Evolutionary conservation across 2,329 filamentous ascomycete species (phyloP), one percentile per base, ranked within the genome.

Genomic region (Fusarium acutatum): DNA sequence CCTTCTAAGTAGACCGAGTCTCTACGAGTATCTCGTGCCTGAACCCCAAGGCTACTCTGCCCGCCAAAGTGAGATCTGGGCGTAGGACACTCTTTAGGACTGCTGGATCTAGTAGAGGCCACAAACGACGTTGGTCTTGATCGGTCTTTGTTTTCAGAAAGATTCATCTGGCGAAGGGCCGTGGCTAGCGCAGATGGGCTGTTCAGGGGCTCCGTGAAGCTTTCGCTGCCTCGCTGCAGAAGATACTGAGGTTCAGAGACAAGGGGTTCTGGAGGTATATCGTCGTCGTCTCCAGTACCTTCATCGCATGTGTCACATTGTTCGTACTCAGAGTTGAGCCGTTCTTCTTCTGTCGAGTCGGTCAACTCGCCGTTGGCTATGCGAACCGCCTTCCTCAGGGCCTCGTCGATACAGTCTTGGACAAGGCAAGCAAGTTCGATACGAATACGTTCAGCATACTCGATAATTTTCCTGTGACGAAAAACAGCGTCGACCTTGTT

Each of bases 401-500:
- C 96, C 70, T 94, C 95, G 68, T 97, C 92, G 59, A 99, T 97
- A 80, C 96, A 99, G 77, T 98, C 94, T 79, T 98, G 94, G 6
- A 99, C 96, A 65, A 98, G 87, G 32, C 97, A 90, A 34, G 96
- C 93, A 78, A 98, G 97, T 79, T 99, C 96, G 52, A 98, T 89
- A 8, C 97, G 93, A 72, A 99, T 97, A 37, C 97, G 92, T 83
- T 99, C 96, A 1, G 95, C 92, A 80, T 99, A 99, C 81, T 99
- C 96, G 37, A 99, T 91, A 57, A 98, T 97, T 76, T 93, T 92
- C 57, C 96, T 92, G 81, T 98, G 94, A 38, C 96, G 93, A 73
- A 97, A 91, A 12, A 98, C 94, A 9, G 96, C 94, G 78, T 99
- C 96, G 4, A 98, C 94, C 81, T 99, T 99, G 49, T 93, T 89